A percentile compares a stretch with the other conserved stretches of the same genome.
These are phyloP conservation scores for Gentiana dahurica DNA, from an alignment of 257 asterid species.

Conservation along the genomic window DNA sequence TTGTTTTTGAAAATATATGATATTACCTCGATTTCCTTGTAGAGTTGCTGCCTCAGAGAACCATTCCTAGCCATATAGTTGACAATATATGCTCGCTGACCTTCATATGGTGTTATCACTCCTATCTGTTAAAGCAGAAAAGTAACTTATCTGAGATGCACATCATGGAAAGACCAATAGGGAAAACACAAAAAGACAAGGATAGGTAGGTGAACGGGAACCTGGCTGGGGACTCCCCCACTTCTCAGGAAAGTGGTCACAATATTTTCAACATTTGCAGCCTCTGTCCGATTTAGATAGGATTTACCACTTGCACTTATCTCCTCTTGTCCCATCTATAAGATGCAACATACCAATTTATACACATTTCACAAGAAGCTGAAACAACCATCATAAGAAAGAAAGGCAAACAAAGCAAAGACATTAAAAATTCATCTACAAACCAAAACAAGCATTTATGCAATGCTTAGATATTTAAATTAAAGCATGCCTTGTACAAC, in stretches of 20 bases:
- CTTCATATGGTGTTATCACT: slow-evolving; percentile 95
- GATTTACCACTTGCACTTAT: slow-evolving; percentile 97
- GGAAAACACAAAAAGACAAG: background rate
- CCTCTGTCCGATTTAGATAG: slow-evolving; percentile 86
- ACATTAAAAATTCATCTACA: too few species aligned
- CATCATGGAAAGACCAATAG: background rate
- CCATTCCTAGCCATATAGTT: slow-evolving; percentile 93
- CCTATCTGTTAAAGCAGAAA: slow-evolving; percentile 49
- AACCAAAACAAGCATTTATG: too few species aligned
- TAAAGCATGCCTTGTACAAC: too few species aligned
- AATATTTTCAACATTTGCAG: slow-evolving; percentile 86
- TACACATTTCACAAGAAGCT: background rate
- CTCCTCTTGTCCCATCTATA: slow-evolving; percentile 99
- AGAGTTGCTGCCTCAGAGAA: slow-evolving; percentile 82
- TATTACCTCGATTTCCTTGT: slow-evolving; percentile 88
- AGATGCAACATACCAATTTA: slow-evolving; percentile 3
- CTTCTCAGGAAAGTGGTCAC: slow-evolving; percentile 92
- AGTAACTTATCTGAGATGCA: slow-evolving; percentile 3
- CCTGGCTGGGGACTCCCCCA: slow-evolving; percentile 97
- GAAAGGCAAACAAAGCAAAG: too few species aligned
- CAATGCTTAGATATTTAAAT: too few species aligned
- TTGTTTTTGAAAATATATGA: too few species aligned
- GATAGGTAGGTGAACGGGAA: slow-evolving; percentile 7
- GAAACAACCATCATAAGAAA: slow-evolving; percentile 3
- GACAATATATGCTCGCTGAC: slow-evolving; percentile 94